Base-by-base conservation (phyloP, 345 rosid genomes). In the Citropsis articulata region DNA sequence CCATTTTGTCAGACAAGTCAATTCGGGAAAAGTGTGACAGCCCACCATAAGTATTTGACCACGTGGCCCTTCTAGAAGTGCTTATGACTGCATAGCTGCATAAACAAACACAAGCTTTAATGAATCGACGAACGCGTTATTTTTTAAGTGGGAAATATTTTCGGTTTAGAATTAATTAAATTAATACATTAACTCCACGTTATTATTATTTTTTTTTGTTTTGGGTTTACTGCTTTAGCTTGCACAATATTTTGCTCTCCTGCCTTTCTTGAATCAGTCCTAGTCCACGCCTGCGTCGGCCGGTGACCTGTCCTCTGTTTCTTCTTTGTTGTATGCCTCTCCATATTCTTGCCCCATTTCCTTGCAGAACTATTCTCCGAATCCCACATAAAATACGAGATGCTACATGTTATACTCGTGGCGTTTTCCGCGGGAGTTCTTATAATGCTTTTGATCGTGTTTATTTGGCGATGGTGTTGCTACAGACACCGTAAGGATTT, bases 191-290 rank as follows among this genome's bases (percentile, higher is more conserved):
- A 66, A 68, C 40, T 57, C 33, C 75, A 65, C 40, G 21, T 16
- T 19, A 2, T 1, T 53, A 18, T 16, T 50, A 2, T 42, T 67
- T 69, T 19, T 45, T 19, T 71, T 25, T 22, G 27, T 35, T 0
- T 2, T 2, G 6, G 42, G 42, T 65, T 40, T 78, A 50, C 75
- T 66, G 36, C 63, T 59, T 70, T 30, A 25, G 65, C 22, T 69
- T 35, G 36, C 77, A 75, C 65, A 55, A 57, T 66, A 31, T 59
- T 81, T 24, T 53, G 57, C 57, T 24, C 42, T 66, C 70, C 77
- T 80, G 77, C 80, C 73, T 81, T 83, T 75, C 82, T 87, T 85
- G 91, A 89, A 84, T 77, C 72, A 74, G 89, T 91, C 89, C 62
- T 62, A 77, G 88, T 89, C 88, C 78, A 81, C 86, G 80, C 83